Conservation (phyloP, 164 flowering plant species). For the Kalanchoe fedtschenkoi region DNA sequence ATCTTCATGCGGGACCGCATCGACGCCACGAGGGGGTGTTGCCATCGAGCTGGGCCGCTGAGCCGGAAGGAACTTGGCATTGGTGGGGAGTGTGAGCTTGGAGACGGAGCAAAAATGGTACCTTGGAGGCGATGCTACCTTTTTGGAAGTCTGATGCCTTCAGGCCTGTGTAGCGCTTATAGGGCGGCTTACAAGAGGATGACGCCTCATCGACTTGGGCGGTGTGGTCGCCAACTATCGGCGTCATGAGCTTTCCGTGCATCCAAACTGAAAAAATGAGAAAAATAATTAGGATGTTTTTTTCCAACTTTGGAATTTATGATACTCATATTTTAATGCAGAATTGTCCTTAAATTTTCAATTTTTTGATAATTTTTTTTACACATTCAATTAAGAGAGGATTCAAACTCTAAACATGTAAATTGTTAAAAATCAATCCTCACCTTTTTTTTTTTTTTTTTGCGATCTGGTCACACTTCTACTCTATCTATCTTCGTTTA, state of each 20-base stretch:
- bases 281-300: not conserved
- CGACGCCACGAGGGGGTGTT: constrained; percentile 56
- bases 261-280: constrained; percentile 43
- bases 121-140: constrained; percentile 83
- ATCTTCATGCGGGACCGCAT: constrained; percentile 95
- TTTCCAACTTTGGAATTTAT: too few relatives aligned
- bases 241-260: constrained; percentile 32
- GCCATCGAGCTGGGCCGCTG: constrained; percentile 4
- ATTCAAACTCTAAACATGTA: too few relatives aligned
- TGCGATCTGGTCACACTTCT: too few relatives aligned
- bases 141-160: constrained; percentile 76
- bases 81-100: constrained; percentile 78
- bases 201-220: constrained; percentile 66
- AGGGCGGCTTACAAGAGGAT: constrained; percentile 51
- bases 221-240: constrained; percentile 18
- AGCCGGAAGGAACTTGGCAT: constrained; percentile 42
- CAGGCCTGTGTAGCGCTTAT: constrained; percentile 67
- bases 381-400: too few relatives aligned
- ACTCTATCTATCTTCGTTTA: too few relatives aligned
- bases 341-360: too few relatives aligned
- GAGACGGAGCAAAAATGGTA: constrained; percentile 78
- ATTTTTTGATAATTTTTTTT: too few relatives aligned
- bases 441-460: too few relatives aligned
- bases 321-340: too few relatives aligned
- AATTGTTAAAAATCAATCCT: too few relatives aligned